Evolutionary conservation across 768 basidiomycete genomes (phyloP), one percentile per base, ranked within the genome.

Genomic region (Rhodosporidiobolus odoratus): DNA sequence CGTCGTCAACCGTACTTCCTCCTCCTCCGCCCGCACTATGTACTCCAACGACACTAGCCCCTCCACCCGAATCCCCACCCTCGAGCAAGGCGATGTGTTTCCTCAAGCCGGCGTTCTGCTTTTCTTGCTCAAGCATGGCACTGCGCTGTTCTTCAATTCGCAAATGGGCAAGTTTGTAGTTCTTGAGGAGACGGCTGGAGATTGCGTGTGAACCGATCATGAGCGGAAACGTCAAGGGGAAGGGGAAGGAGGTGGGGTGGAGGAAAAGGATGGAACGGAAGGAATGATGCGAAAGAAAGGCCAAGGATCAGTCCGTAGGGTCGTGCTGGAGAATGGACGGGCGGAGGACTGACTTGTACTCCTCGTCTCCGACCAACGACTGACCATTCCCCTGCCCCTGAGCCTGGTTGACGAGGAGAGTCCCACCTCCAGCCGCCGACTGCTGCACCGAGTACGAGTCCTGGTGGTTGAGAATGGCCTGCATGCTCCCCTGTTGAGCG

Each of bases 81-180:
- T 93, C 90, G 58, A 92, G 83, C 12, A 87, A 79, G 13, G 86
- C 83, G 74, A 93, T 90, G 45, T 89, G 86, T 3, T 83, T 83
- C 53, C 88, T 83, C 35, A 92, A 83, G 48, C 83, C 81, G 2
- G 89, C 91, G 54, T 92, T 87, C 78, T 91, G 72, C 43, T 70
- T 74, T 65, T 70, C 73, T 50, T 74, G 68, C 53, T 70, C 73
- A 45, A 74, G 56, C 68, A 74, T 70, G 8, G 64, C 64, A 3
- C 60, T 40, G 2, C 68, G 50, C 32, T 68, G 69, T 37, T 69
- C 68, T 10, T 70, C 73, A 58, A 71, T 71, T 16, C 72, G 68
- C 48, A 68, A 35, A 30, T 73, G 72, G 2, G 72, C 72, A 13
- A 73, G 50, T 65, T 73, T 73, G 65, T 73, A 73, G 60, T 73